Evolutionary conservation across 1,284 basidiomycete species (phyloP).

Genomic region (Fomitopsis schrenkii): DNA sequence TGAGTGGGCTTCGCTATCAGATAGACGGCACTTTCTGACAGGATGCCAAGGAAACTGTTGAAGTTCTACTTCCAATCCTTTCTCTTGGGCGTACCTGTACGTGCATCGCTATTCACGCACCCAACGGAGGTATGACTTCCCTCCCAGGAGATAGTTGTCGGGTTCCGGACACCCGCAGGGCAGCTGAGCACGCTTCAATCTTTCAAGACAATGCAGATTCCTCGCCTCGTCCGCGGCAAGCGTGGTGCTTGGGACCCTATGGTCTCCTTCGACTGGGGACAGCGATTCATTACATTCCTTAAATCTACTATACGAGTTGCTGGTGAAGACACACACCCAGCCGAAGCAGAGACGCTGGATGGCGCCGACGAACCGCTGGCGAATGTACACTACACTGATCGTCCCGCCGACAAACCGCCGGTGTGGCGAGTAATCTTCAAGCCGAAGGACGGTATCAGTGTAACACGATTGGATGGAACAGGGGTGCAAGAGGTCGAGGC

Average conservation of each 20-base stretch:
- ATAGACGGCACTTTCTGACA: background rate
- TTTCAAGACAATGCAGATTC: conserved; percentile 72
- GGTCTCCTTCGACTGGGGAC: conserved; percentile 73
- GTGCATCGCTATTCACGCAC: conserved; percentile 23
- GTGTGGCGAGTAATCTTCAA: conserved; percentile 71
- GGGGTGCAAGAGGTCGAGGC: conserved; percentile 54
- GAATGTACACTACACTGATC: conserved; percentile 10
- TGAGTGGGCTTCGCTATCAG: conserved; percentile 30
- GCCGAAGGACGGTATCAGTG: conserved; percentile 47
- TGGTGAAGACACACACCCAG: conserved; percentile 9
- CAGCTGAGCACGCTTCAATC: conserved; percentile 56
- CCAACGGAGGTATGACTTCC: background rate
- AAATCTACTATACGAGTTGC: conserved; percentile 29
- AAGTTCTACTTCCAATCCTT: conserved; percentile 98
- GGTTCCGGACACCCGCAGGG: conserved; percentile 84
- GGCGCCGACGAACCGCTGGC: background rate
- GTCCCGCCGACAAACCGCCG: conserved; percentile 7
- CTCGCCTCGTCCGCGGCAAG: conserved; percentile 71
- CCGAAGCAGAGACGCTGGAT: background rate
- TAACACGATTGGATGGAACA: conserved; percentile 39
- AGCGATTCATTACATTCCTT: conserved; percentile 58
- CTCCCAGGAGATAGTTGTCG: conserved; percentile 79
- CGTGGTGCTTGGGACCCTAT: conserved; percentile 76
- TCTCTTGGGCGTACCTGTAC: conserved; percentile 83
- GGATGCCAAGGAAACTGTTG: conserved; percentile 64